A percentile compares a stretch with the other conserved stretches of the same genome.
These are phyloP conservation scores for Wickerhamiella siamensis DNA, from an alignment of 805 yeast species.

Conservation along the genomic window DNA sequence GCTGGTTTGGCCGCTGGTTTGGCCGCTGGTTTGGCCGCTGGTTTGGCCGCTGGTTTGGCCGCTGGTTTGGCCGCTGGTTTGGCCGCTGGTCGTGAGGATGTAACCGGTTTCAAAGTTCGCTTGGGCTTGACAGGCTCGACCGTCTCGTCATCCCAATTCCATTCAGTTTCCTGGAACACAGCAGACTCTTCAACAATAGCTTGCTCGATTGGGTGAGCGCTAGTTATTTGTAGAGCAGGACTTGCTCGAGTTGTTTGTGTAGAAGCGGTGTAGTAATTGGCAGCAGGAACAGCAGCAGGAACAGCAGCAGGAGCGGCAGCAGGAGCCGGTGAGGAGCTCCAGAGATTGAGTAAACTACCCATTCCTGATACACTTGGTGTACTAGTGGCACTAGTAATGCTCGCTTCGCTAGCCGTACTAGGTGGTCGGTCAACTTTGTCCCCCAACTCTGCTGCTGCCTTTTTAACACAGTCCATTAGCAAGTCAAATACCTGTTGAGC, in stretches of 20 bases:
- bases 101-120: background rate
- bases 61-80: background rate
- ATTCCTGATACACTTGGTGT: background rate
- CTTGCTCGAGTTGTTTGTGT: no score
- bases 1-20: background rate
- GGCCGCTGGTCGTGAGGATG: no score
- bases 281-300: background rate
- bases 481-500: conserved; percentile 55
- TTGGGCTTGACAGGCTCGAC: conserved; percentile 2
- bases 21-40: background rate
- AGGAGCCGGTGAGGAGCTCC: background rate
- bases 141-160: conserved; percentile 12
- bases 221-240: no score
- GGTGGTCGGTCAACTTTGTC: conserved; percentile 12
- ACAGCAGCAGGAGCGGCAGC: background rate
- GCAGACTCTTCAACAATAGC: background rate
- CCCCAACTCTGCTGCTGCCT: conserved; percentile 28
- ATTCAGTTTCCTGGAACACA: conserved; percentile 1
- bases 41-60: background rate
- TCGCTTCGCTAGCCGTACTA: background rate
- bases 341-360: background rate
- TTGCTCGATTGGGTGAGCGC: no score
- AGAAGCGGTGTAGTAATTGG: background rate
- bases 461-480: conserved; percentile 41
- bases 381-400: background rate